Evolutionary conservation across 345 rosid genomes (phyloP).

Genomic region (Eucalyptus pauciflora): DNA sequence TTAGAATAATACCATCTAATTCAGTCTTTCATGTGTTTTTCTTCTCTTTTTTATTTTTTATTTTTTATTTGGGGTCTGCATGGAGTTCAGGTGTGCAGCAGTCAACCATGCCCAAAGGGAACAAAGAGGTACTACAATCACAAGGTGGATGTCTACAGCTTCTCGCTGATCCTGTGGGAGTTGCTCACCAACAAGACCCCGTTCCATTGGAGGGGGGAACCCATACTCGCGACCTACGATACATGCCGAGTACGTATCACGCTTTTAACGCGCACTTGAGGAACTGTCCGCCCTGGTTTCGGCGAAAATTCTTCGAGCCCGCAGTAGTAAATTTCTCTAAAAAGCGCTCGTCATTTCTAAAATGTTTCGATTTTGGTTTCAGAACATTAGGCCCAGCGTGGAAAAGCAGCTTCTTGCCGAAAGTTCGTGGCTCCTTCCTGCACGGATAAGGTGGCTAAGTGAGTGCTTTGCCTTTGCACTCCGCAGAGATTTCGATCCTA

Average conservation of each 20-base stretch:
- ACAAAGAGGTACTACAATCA: constrained; percentile 41
- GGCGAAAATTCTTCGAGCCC: neutral
- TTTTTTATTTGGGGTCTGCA: neutral
- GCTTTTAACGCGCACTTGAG: neutral
- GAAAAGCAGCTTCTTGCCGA: neutral
- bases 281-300: neutral
- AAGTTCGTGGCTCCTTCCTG: neutral
- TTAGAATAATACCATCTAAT: neutral
- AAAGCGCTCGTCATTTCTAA: neutral
- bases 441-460: neutral
- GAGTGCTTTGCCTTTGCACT: neutral
- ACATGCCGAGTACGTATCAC: neutral
- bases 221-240: constrained; percentile 16
- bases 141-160: constrained; percentile 72
- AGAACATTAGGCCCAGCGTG: constrained; percentile 58
- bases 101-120: constrained; percentile 20
- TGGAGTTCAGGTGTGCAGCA: constrained; percentile 22
- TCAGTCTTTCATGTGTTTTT: neutral
- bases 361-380: neutral
- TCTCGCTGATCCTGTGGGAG: constrained; percentile 52
- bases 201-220: constrained; percentile 10
- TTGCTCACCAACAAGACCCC: constrained; percentile 44
- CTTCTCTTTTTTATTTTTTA: neutral
- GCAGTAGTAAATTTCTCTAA: neutral
- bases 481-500: neutral